Conservation (phyloP, 345 rosid genomes). For the Aethionema arabicum region DNA sequence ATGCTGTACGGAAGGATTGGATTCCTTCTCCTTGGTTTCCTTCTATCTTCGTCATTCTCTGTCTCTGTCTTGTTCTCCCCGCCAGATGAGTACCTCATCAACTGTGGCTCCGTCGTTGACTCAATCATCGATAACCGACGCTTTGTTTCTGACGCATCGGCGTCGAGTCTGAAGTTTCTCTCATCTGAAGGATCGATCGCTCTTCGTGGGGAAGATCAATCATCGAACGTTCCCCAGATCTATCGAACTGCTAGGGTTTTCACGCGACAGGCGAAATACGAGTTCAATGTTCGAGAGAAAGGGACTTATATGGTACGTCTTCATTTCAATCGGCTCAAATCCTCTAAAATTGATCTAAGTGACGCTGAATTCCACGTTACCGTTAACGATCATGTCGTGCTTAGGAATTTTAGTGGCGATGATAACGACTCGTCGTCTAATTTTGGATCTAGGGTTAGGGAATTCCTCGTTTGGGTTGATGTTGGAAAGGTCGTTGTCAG, state of each 20-base stretch:
- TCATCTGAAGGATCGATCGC: conserved; percentile 42
- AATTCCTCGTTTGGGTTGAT: conserved; percentile 58
- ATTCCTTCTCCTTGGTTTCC: conserved; percentile 23
- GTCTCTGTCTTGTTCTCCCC: conserved; percentile 45
- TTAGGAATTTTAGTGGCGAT: conserved; percentile 54
- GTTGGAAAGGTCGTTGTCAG: conserved; percentile 49
- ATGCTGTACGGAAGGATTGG: conserved; percentile 15
- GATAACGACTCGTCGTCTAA: conserved; percentile 25
- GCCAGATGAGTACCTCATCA: conserved; percentile 56
- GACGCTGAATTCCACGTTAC: conserved; percentile 71
- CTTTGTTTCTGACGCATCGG: conserved; percentile 54
- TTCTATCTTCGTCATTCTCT: conserved; percentile 27
- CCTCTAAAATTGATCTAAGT: conserved; percentile 41
- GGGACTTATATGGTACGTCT: conserved; percentile 83
- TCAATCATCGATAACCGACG: conserved; percentile 57
- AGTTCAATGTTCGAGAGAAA: conserved; percentile 51
- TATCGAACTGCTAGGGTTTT: conserved; percentile 67
- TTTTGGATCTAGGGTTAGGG: conserved; percentile 51
- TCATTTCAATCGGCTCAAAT: conserved; percentile 55
- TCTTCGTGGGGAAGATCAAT: conserved; percentile 33
- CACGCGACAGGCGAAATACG: conserved; percentile 59
- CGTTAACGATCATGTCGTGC: conserved; percentile 60
- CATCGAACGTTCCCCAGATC: conserved; percentile 43
- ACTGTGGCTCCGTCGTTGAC: conserved; percentile 67
- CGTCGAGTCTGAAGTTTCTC: conserved; percentile 21